A percentile compares a stretch with the other conserved stretches of the same genome.
These are phyloP conservation scores for Colletotrichum sp. DNA, from an alignment of 2,329 filamentous ascomycete genomes.

Conservation along the genomic window DNA sequence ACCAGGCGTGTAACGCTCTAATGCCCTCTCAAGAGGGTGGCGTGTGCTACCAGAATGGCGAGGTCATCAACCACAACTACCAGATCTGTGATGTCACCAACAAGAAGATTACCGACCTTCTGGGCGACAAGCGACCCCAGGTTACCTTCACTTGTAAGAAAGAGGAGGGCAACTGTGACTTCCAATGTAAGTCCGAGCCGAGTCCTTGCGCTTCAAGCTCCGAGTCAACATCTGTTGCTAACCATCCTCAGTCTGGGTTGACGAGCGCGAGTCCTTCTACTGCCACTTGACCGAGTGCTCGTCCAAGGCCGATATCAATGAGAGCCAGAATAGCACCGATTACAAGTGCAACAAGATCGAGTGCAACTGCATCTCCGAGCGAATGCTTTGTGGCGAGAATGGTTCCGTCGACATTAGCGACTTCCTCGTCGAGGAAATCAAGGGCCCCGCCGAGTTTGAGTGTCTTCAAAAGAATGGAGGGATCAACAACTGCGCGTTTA, in stretches of 20 bases:
- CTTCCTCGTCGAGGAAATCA: slow-evolving; percentile 82
- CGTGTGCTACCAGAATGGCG: slow-evolving; percentile 89
- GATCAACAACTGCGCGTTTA: slow-evolving; percentile 76
- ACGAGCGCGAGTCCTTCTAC: slow-evolving; percentile 93
- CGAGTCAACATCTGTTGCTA: not conserved
- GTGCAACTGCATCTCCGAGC: slow-evolving; percentile 86
- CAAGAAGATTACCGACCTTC: slow-evolving; percentile 85
- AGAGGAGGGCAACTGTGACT: slow-evolving; percentile 80
- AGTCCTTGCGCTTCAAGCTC: not conserved
- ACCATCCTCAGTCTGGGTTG: slow-evolving; percentile 83
- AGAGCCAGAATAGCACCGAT: slow-evolving; percentile 77
- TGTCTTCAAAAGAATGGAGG: slow-evolving; percentile 71
- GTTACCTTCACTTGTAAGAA: slow-evolving; percentile 92
- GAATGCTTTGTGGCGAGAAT: slow-evolving; percentile 92
- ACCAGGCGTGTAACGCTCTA: slow-evolving; percentile 84
- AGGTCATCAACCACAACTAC: slow-evolving; percentile 92
- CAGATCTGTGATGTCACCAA: slow-evolving; percentile 99
- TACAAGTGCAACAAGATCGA: slow-evolving; percentile 86
- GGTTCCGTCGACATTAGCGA: slow-evolving; percentile 92
- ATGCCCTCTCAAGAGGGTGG: slow-evolving; percentile 84
- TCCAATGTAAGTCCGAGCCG: slow-evolving; percentile 74
- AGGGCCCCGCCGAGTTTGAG: slow-evolving; percentile 85
- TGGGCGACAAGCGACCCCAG: slow-evolving; percentile 85
- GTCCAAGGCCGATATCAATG: slow-evolving; percentile 71
- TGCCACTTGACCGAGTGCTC: slow-evolving; percentile 85